Evolutionary conservation across 2,329 filamentous ascomycete species (phyloP).

Genomic region (Fusarium floridanum): DNA sequence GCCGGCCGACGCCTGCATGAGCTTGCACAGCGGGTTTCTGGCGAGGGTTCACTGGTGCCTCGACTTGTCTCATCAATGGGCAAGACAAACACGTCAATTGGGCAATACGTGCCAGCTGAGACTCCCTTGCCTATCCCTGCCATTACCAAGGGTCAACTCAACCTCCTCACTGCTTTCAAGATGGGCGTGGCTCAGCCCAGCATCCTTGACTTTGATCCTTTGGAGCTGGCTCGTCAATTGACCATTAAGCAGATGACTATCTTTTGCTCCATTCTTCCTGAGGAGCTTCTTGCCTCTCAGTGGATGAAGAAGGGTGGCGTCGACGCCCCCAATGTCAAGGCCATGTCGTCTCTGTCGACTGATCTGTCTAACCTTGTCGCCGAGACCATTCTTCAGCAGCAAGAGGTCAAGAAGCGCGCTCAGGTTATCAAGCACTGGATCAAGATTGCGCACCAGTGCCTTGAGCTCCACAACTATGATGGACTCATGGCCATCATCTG

Average conservation of each 20-base stretch:
- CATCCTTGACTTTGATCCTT: constrained; percentile 89
- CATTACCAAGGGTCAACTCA: constrained; percentile 82
- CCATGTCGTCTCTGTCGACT: constrained; percentile 92
- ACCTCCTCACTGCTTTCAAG: constrained; percentile 80
- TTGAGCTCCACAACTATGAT: constrained; percentile 95
- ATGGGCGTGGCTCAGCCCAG: constrained; percentile 76
- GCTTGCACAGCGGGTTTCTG: constrained; percentile 81
- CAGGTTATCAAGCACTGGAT: constrained; percentile 97
- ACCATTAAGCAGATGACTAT: constrained; percentile 92
- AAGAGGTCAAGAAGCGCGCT: constrained; percentile 94
- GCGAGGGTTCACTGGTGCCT: constrained; percentile 82
- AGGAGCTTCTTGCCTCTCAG: constrained; percentile 90
- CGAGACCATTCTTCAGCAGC: constrained; percentile 87
- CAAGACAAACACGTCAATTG: constrained; percentile 84
- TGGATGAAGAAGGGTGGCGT: constrained; percentile 91
- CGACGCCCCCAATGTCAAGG: constrained; percentile 88
- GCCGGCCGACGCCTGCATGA: constrained; percentile 86
- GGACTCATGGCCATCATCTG: constrained; percentile 97
- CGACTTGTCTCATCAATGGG: constrained; percentile 87
- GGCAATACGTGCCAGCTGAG: constrained; percentile 78
- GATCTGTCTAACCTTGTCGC: constrained; percentile 93
- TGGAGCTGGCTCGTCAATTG: constrained; percentile 92
- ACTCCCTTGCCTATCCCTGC: constrained; percentile 77
- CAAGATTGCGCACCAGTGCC: constrained; percentile 88
- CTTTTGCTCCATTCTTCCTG: constrained; percentile 91